These are phyloP conservation scores for Pythium dissimile DNA, from an alignment of 352 stramenopile species.

Conservation along the genomic window DNA sequence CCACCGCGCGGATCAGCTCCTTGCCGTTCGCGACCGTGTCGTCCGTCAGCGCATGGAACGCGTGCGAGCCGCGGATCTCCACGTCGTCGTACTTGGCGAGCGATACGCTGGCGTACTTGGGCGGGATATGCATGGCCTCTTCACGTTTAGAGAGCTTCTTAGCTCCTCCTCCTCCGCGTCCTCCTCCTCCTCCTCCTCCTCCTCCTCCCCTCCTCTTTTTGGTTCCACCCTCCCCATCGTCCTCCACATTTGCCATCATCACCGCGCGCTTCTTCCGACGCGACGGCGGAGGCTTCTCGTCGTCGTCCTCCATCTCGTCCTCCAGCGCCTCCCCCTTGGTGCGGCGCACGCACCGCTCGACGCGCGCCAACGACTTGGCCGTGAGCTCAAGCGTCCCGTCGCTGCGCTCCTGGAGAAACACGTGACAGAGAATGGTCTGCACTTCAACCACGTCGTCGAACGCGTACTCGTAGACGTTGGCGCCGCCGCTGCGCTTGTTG, in stretches of 20 bases:
- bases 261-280: constrained; percentile 23
- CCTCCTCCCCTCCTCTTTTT: constrained; percentile 12
- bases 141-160: constrained; percentile 45
- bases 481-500: constrained; percentile 28
- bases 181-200: constrained; percentile 4
- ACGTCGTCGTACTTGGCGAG: constrained; percentile 51
- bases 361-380: constrained; percentile 51
- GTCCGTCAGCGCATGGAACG: constrained; percentile 32
- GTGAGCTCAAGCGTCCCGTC: constrained; percentile 49
- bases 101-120: constrained; percentile 44
- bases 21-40: constrained; percentile 51
- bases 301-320: constrained; percentile 36
- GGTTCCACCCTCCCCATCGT: constrained; percentile 3
- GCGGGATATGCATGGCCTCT: constrained; percentile 44
- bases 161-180: constrained; percentile 1
- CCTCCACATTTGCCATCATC: constrained; percentile 9
- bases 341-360: constrained; percentile 40
- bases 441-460: constrained; percentile 66
- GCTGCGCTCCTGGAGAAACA: constrained; percentile 47
- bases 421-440: constrained; percentile 67
- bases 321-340: constrained; percentile 28
- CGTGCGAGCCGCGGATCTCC: constrained; percentile 49
- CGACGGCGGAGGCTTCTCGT: constrained; percentile 48
- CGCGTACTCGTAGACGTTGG: constrained; percentile 39
- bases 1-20: constrained; percentile 65